These are phyloP conservation scores for Colletotrichum scovillei DNA, from an alignment of 2,329 filamentous ascomycete species.

Conservation along the genomic window DNA sequence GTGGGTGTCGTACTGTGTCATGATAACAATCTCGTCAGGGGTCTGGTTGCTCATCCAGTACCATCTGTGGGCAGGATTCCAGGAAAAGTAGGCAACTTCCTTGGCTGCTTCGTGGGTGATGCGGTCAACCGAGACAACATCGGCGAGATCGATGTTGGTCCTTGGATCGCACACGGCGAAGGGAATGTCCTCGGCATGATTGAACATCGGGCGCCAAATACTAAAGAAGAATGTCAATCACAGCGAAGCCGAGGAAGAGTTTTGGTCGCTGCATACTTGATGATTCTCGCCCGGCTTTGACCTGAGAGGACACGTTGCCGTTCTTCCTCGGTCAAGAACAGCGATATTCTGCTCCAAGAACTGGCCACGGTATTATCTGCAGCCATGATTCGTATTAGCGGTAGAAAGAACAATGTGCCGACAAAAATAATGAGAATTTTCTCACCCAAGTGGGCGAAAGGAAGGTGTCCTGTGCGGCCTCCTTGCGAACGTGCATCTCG, in stretches of 20 bases:
- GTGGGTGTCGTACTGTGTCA: conserved; percentile 10
- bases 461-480: neutral
- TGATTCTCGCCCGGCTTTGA: neutral
- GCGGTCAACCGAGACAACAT: conserved; percentile 3
- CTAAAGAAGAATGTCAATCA: neutral
- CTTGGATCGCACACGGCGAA: conserved; percentile 1
- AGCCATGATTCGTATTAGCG: neutral
- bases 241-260: neutral
- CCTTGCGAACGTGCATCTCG: neutral
- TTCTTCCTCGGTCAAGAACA: neutral
- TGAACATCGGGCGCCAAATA: conserved; percentile 2
- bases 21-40: neutral
- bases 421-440: neutral
- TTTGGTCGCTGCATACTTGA: neutral
- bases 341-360: neutral
- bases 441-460: conserved; percentile 4
- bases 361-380: conserved; percentile 7
- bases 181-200: conserved; percentile 4
- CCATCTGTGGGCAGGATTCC: neutral
- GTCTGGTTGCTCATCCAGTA: conserved; percentile 14
- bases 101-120: neutral
- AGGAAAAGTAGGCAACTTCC: neutral
- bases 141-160: neutral
- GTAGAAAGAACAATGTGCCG: neutral
- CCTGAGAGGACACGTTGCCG: neutral